phyloP scores from a whole-genome alignment of 371 early-diverging fungal species.

The Apophysomyces variabilis region DNA sequence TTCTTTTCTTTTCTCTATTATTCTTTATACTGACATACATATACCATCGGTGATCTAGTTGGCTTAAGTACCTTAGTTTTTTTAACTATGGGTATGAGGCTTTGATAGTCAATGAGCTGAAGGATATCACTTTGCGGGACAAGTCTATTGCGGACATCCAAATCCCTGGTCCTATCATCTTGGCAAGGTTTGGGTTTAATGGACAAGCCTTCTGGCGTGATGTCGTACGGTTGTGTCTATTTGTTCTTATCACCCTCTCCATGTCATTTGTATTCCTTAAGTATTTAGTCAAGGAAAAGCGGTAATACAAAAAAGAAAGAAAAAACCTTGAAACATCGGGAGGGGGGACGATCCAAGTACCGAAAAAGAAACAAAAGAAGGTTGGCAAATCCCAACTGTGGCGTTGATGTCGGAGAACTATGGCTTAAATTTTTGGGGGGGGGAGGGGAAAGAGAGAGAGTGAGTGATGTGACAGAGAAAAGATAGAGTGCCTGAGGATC shows the following conservation, averaged over 20 bases:
- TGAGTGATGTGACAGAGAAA: neutral
- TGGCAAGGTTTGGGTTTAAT: conserved; percentile 53
- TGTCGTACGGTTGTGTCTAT: conserved; percentile 29
- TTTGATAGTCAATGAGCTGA: conserved; percentile 74
- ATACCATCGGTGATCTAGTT: conserved; percentile 30
- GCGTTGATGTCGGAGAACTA: conserved; percentile 4
- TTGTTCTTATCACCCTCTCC: conserved; percentile 32
- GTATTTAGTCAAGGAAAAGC: conserved; percentile 46
- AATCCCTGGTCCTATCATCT: conserved; percentile 52
- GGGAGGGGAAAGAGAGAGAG: neutral
- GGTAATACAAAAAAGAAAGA: conserved; percentile 18
- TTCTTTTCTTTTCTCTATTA: too few relatives aligned
- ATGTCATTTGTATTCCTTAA: conserved; percentile 47
- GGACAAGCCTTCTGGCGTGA: conserved; percentile 54
- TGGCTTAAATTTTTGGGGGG: neutral
- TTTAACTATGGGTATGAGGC: conserved; percentile 92
- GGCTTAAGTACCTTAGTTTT: conserved; percentile 80
- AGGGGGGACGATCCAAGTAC: too few relatives aligned
- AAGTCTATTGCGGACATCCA: conserved; percentile 55
- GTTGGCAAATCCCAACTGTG: neutral
- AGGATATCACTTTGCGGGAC: conserved; percentile 50
- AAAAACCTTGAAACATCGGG: neutral
- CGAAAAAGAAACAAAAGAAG: too few relatives aligned
- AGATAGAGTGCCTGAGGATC: too few relatives aligned
- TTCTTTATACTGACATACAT: too few relatives aligned